These are phyloP conservation scores for Reticulascus tulasneorum DNA, from an alignment of 2,329 filamentous ascomycete species.

Conservation along the genomic window DNA sequence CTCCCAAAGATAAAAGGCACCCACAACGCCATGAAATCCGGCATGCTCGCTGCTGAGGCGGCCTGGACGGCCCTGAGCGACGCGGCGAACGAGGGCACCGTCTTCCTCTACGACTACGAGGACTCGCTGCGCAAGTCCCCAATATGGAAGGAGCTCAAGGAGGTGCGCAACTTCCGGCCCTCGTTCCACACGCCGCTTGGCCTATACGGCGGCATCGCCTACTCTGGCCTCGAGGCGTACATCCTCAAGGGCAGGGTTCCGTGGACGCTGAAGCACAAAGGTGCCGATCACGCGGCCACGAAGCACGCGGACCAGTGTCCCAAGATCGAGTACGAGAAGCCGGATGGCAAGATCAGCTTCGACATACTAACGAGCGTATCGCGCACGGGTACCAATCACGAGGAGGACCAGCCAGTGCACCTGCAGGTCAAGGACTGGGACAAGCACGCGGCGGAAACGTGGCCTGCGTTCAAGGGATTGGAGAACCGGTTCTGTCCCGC, in stretches of 20 bases:
- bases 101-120: conserved; percentile 95
- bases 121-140: conserved; percentile 77
- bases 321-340: conserved; percentile 96
- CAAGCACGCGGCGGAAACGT: conserved; percentile 76
- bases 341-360: conserved; percentile 90
- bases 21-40: conserved; percentile 95
- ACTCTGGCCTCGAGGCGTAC: conserved; percentile 90
- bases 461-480: conserved; percentile 82
- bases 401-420: conserved; percentile 97
- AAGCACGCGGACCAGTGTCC: conserved; percentile 72
- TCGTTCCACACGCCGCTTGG: conserved; percentile 88
- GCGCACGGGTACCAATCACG: conserved; percentile 94
- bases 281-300: conserved; percentile 73
- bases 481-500: conserved; percentile 98
- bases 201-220: conserved; percentile 83
- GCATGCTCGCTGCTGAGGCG: conserved; percentile 93
- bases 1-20: conserved; percentile 98
- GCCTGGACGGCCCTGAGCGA: conserved; percentile 55
- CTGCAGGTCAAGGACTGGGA: conserved; percentile 95
- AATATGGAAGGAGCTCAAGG: conserved; percentile 92
- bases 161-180: conserved; percentile 96
- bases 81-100: conserved; percentile 56
- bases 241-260: conserved; percentile 79
- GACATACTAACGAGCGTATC: conserved; percentile 95
- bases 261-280: conserved; percentile 88